Conservation (phyloP, 2,329 filamentous ascomycete genomes). For the Leptographium galeiforme region DNA sequence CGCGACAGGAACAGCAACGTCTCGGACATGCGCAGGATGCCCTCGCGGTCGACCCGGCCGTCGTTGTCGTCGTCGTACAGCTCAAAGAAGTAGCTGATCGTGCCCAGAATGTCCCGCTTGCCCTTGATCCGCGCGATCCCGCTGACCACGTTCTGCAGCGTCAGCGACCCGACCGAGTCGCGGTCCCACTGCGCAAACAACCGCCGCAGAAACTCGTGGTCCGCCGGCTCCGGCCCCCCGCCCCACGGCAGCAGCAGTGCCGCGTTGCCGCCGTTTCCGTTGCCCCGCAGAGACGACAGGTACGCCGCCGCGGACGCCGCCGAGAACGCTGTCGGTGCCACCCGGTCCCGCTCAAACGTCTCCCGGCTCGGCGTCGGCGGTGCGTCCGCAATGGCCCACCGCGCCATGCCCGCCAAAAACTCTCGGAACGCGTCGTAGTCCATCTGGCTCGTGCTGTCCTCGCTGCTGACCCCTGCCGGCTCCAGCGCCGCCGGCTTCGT, state of each 20-base stretch:
- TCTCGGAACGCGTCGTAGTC: conserved; percentile 94
- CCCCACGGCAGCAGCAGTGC: conserved; percentile 39
- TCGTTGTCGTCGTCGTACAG: conserved; percentile 89
- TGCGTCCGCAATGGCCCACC: conserved; percentile 86
- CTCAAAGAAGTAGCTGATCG: conserved; percentile 95
- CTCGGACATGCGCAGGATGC: conserved; percentile 88
- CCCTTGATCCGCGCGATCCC: conserved; percentile 87
- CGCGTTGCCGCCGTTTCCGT: conserved; percentile 11
- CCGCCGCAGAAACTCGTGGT: conserved; percentile 87
- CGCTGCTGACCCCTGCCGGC: conserved; percentile 75
- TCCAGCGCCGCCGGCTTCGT: conserved; percentile 26
- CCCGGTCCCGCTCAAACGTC: conserved; percentile 30
- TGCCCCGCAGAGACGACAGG: conserved; percentile 41
- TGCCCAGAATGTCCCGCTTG: conserved; percentile 90
- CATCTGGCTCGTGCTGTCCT: conserved; percentile 84
- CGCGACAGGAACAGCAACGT: conserved; percentile 84
- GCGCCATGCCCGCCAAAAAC: conserved; percentile 77
- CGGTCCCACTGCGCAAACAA: conserved; percentile 83
- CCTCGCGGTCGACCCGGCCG: conserved; percentile 85
- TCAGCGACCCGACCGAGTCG: conserved; percentile 63
- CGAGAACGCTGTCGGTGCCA: conserved; percentile 37
- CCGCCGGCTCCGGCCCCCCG: conserved; percentile 54
- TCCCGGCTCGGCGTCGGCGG: conserved; percentile 44
- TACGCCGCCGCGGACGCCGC: conserved; percentile 30
- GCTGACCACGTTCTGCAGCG: conserved; percentile 80